phyloP scores from a whole-genome alignment of 495 filamentous ascomycete species.

The Beverwykella pulmonaria region DNA sequence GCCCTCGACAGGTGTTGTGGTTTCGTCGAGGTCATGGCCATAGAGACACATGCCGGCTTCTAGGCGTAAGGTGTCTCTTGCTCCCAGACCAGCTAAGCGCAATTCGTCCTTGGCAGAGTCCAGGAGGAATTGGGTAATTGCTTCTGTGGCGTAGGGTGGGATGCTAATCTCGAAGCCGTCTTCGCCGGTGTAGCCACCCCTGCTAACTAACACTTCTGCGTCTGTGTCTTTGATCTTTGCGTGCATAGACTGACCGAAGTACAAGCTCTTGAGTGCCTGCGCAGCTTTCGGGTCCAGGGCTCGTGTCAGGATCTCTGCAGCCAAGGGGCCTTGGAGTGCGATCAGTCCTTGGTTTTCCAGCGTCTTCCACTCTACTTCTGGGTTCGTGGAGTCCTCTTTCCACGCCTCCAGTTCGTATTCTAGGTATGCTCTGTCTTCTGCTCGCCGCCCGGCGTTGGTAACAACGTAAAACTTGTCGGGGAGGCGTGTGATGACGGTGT shows the following conservation, averaged over 20 bases:
- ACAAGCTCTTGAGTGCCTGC: conserved; percentile 66
- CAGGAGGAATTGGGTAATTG: conserved; percentile 66
- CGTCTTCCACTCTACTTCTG: conserved; percentile 69
- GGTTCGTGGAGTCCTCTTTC: conserved; percentile 47
- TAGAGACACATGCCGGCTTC: conserved; percentile 99
- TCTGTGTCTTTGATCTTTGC: conserved; percentile 54
- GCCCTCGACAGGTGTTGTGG: conserved; percentile 83
- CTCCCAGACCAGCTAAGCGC: conserved; percentile 82
- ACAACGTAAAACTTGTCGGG: conserved; percentile 84
- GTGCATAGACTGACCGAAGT: conserved; percentile 75
- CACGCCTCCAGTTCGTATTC: conserved; percentile 61
- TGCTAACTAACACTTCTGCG: conserved; percentile 68
- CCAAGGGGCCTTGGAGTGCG: conserved; percentile 84
- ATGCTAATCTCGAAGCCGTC: conserved; percentile 98
- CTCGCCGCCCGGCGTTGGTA: conserved; percentile 89
- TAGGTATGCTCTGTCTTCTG: conserved; percentile 82
- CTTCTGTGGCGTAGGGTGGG: conserved; percentile 58
- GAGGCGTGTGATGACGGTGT: conserved; percentile 82
- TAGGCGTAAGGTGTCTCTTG: conserved; percentile 86
- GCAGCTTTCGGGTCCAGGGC: conserved; percentile 47
- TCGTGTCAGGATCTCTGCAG: conserved; percentile 62
- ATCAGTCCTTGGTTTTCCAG: conserved; percentile 68
- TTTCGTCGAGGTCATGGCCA: conserved; percentile 92
- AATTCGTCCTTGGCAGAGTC: conserved; percentile 62
- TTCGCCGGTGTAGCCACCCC: conserved; percentile 95